Base-by-base conservation (phyloP, 768 basidiomycete genomes). In the Tephrocybe sp. region DNA sequence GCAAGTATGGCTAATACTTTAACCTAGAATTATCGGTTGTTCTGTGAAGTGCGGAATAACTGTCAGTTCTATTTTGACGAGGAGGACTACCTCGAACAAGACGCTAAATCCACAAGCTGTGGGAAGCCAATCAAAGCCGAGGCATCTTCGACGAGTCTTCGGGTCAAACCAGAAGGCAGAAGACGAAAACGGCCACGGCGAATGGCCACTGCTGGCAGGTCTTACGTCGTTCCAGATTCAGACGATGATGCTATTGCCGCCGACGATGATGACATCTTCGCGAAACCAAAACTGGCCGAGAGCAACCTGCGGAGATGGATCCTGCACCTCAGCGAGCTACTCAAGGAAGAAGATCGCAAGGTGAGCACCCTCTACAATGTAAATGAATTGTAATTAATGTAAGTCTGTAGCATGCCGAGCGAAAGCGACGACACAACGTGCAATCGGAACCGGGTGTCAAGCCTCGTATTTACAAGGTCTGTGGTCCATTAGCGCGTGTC, bases 21-120 rank as follows among this genome's bases (percentile, higher is more conserved):
- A 18, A 9, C 21, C 29, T 52, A 86, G 84, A 75, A 70, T 54
- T 75, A 67, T 58, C 72, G 68, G 48, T 60, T 89, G 11, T 84
- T 77, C 64, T 71, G 76, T 34, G 78, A 80, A 52, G 86, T 90
- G 47, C 80, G 82, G 65, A 56, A 62, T 36, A 86, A 86, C 12
- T 80, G 82, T 12, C 78, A 82, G 54, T 91, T 89, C 63, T 89
- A 78, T 62, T 68, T 77, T 51, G 79, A 77, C 51, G 88, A 89
- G 58, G 76, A 81, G 33, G 87, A 88, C 57, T 89, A 88, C 57
- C 66, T 84, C 46, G 64, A 68, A 52, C 58, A 54, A 29, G 64
- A 64, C 27, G 61, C 54, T 48, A 58, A 46, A 51, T 57, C 36
- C 41, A 50, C 34, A 31, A 49, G 41, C 36, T 49, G 45, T 42